These are phyloP conservation scores for Celoporthe dispersa DNA, from an alignment of 2,329 filamentous ascomycete genomes.

Conservation along the genomic window DNA sequence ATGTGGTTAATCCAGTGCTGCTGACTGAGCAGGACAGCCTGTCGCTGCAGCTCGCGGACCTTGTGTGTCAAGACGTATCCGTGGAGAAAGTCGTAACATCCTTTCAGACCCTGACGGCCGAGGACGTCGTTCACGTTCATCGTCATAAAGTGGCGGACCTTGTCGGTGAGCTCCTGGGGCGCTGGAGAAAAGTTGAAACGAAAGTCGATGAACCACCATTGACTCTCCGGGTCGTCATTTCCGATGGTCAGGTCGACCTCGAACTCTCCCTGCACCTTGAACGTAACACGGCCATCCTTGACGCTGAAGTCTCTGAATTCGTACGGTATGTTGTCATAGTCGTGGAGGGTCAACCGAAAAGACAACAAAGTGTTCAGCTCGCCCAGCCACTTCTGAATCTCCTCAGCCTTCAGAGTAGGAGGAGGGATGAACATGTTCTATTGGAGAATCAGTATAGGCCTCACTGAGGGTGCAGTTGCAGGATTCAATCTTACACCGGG, in stretches of 20 bases:
- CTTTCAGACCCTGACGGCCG: constrained; percentile 69
- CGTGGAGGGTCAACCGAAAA: constrained; percentile 82
- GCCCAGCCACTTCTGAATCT: constrained; percentile 74
- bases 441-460: constrained; percentile 31
- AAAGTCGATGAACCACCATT: constrained; percentile 94
- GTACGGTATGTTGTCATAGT: constrained; percentile 75
- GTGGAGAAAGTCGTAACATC: constrained; percentile 86
- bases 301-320: constrained; percentile 80
- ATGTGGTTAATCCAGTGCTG: constrained; percentile 79
- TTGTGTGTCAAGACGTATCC: constrained; percentile 90
- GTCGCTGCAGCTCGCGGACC: constrained; percentile 78
- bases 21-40: constrained; percentile 72
- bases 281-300: constrained; percentile 85
- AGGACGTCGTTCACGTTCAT: constrained; percentile 73
- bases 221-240: constrained; percentile 79
- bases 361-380: constrained; percentile 84
- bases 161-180: constrained; percentile 62
- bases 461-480: constrained; percentile 38
- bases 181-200: constrained; percentile 80
- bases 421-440: constrained; percentile 78
- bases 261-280: constrained; percentile 81
- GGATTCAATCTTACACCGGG: constrained; percentile 64
- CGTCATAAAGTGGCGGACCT: constrained; percentile 70
- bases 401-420: constrained; percentile 69
- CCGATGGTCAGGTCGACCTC: constrained; percentile 92